Evolutionary conservation across 805 yeast species (phyloP).

Genomic region (Metschnikowia kofuensis): DNA sequence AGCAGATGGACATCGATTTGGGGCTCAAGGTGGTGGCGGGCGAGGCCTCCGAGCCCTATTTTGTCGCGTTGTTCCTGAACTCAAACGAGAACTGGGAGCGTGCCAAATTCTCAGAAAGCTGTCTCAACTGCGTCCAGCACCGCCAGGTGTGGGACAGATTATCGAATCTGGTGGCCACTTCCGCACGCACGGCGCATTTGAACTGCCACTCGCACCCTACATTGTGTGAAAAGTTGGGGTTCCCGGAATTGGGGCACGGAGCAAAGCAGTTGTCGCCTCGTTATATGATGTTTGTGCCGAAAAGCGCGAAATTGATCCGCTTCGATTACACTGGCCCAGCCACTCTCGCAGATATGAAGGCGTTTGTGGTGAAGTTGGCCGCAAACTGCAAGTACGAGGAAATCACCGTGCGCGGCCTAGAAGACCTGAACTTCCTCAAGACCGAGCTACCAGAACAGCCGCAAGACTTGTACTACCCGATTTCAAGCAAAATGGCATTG

Average conservation of each 20-base stretch:
- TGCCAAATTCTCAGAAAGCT: slow-evolving; percentile 33
- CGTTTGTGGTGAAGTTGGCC: slow-evolving; percentile 47
- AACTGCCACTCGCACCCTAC: slow-evolving; percentile 52
- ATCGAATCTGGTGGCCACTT: slow-evolving; percentile 44
- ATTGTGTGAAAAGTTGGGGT: slow-evolving; percentile 53
- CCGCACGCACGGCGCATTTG: slow-evolving; percentile 50
- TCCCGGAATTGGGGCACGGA: slow-evolving; percentile 27
- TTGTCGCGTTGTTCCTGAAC: slow-evolving; percentile 69
- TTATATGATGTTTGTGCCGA: slow-evolving; percentile 53
- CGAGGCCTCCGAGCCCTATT: slow-evolving; percentile 42
- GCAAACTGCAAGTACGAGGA: slow-evolving; percentile 44
- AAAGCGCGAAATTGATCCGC: slow-evolving; percentile 43
- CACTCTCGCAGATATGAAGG: slow-evolving; percentile 29
- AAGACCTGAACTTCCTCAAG: slow-evolving; percentile 28
- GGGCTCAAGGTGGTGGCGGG: slow-evolving; percentile 53
- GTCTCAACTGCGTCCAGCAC: slow-evolving; percentile 50
- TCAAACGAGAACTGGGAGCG: slow-evolving; percentile 40
- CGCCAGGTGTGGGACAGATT: slow-evolving; percentile 57
- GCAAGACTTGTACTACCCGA: slow-evolving; percentile 34
- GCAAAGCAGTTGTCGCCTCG: slow-evolving; percentile 30
- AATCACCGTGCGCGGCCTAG: slow-evolving; percentile 27
- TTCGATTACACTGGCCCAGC: slow-evolving; percentile 40
- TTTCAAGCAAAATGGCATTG: slow-evolving; percentile 45
- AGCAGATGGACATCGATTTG: slow-evolving; percentile 36
- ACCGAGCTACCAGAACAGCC: slow-evolving; percentile 31